Conservation (phyloP, 78 protist genomes). For the Emiliania huxleyi region DNA sequence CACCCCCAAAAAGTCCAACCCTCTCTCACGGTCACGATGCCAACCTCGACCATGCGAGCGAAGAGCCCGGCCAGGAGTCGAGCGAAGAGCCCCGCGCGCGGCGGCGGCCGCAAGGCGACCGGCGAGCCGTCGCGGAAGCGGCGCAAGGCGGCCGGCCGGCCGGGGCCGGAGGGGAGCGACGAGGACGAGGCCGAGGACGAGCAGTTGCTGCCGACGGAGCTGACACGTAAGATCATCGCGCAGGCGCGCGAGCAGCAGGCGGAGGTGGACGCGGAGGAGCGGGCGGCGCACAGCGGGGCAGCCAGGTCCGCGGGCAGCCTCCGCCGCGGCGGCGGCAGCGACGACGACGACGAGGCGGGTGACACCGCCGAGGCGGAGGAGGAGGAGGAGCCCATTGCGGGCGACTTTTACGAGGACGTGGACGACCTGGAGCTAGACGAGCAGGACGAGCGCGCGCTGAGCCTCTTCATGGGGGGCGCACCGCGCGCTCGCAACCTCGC, state of each 20-base stretch:
- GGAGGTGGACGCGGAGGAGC: slow-evolving; percentile 52
- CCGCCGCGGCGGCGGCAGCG: neutral
- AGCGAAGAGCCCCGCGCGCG: too few species aligned
- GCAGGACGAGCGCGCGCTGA: slow-evolving; percentile 66
- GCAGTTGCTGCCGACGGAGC: neutral
- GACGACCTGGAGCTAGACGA: slow-evolving; percentile 56
- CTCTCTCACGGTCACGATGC: too few species aligned
- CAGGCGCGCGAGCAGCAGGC: slow-evolving; percentile 55
- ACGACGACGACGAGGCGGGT: slow-evolving; percentile 41
- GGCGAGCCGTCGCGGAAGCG: too few species aligned
- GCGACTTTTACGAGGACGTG: slow-evolving; percentile 43
- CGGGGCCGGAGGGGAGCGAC: too few species aligned
- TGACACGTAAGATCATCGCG: slow-evolving; percentile 48
- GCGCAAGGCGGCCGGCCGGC: too few species aligned
- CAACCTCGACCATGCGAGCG: too few species aligned
- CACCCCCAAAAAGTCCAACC: too few species aligned
- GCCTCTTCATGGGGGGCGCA: slow-evolving; percentile 58
- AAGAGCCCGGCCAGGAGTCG: too few species aligned
- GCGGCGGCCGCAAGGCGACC: too few species aligned
- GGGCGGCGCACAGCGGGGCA: neutral
- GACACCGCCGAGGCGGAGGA: too few species aligned
- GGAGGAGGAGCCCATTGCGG: slow-evolving; percentile 1
- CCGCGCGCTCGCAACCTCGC: slow-evolving; percentile 61
- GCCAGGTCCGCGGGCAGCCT: neutral
- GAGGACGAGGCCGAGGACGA: slow-evolving; percentile 1